These are phyloP conservation scores for Cordyceps javanica DNA, from an alignment of 2,329 filamentous ascomycete genomes.

Conservation along the genomic window DNA sequence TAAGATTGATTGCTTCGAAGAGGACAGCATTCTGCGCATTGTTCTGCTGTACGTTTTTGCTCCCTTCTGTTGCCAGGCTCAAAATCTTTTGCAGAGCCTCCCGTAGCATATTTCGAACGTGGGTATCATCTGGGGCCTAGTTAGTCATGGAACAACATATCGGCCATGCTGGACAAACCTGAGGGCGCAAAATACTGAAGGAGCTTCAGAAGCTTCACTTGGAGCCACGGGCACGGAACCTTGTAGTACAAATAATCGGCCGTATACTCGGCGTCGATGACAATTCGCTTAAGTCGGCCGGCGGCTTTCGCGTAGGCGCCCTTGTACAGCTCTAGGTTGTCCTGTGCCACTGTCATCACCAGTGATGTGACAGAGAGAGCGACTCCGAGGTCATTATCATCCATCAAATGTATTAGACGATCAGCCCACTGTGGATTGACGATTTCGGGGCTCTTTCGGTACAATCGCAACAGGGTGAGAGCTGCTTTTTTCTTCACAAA, in stretches of 20 bases:
- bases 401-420: conserved; percentile 97
- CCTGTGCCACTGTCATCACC: conserved; percentile 89
- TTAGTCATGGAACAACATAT: conserved; percentile 7
- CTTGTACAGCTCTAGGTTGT: conserved; percentile 89
- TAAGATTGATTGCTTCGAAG: conserved; percentile 97
- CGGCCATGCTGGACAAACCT: conserved; percentile 46
- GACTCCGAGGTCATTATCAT: conserved; percentile 89
- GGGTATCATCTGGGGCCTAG: conserved; percentile 66
- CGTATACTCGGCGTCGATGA: conserved; percentile 84
- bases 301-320: conserved; percentile 93
- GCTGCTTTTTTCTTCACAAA: conserved; percentile 99
- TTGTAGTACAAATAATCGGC: conserved; percentile 98
- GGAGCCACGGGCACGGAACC: conserved; percentile 97
- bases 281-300: conserved; percentile 77
- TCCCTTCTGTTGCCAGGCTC: conserved; percentile 84
- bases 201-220: conserved; percentile 86
- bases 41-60: conserved; percentile 98
- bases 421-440: conserved; percentile 97
- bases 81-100: conserved; percentile 88
- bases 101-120: conserved; percentile 85
- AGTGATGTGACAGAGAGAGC: conserved; percentile 92
- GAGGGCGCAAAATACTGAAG: conserved; percentile 96
- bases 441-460: conserved; percentile 89
- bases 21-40: conserved; percentile 97
- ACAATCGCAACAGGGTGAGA: conserved; percentile 83